Evolutionary conservation across 2,329 filamentous ascomycete species (phyloP).

Genomic region (Talaromyces verruculosus): DNA sequence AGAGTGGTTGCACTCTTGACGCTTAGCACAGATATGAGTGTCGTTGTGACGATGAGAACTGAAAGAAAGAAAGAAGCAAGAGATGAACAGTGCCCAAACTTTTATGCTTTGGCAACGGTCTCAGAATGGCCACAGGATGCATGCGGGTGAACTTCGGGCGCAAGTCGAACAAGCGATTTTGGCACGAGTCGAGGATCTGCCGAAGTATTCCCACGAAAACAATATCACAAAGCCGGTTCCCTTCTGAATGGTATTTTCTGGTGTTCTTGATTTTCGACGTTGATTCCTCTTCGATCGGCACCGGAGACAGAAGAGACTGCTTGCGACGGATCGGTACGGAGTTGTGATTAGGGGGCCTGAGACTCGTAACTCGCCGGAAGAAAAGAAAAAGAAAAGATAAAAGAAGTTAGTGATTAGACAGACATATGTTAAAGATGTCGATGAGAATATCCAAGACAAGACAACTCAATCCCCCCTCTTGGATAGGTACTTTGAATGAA

Average conservation of each 20-base stretch:
- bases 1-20: not conserved
- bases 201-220: not conserved
- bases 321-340: conserved; percentile 5
- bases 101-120: not conserved
- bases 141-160: conserved; percentile 9
- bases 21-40: not conserved
- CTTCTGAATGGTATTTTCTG: not conserved
- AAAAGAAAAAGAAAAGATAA: not conserved
- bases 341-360: not conserved
- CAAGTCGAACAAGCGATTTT: not conserved
- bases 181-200: conserved; percentile 2
- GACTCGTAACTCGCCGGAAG: conserved; percentile 2
- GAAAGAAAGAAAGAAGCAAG: not conserved
- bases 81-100: not conserved
- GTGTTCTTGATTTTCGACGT: not conserved
- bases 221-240: not conserved
- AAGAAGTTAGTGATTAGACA: not conserved
- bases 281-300: not conserved
- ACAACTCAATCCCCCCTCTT: not conserved
- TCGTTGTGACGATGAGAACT: not conserved
- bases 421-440: not conserved
- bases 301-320: not conserved
- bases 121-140: conserved; percentile 9
- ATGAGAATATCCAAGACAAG: not conserved
- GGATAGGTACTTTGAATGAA: not conserved